Base-by-base conservation (phyloP, 192 early-diverging fungal genomes). In the Rhizophagus prolifer region DNA sequence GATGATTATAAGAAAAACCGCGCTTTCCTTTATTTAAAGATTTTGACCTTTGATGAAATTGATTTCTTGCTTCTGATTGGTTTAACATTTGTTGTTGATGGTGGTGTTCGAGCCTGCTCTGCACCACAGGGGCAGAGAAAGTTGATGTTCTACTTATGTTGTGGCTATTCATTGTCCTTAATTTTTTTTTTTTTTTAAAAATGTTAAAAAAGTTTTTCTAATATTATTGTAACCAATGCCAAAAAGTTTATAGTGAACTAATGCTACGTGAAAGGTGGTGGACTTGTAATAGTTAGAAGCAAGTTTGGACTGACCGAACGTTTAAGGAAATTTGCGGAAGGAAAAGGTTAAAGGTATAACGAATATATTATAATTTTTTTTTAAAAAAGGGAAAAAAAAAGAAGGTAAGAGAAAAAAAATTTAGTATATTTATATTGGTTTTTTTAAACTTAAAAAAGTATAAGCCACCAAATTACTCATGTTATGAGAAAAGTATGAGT, bases 31-130 rank as follows among this genome's bases (percentile, higher is more conserved):
- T 71, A 58, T 36, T 59, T 59, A 72, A 25, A 14, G 71, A 59
- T n/a, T 72, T 72, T 72, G 71, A 72, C 54, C 71, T 19, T 31
- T 72, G 54, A 60, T 58, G 46, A 47, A 6, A 16, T 13, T 58
- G 69, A 26, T 23, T 58, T 72, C 46, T 59, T 60, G 47, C 19
- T 47, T 65, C 47, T 7, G 28, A 2, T 19, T 63, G 65, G 41
- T 62, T 74, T 62, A 58, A 34, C 10, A 44, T 12, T 64, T 75
- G 74, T 75, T 65, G 74, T 7, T 26, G 19, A n/a, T 75, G 74
- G 74, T 75, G 74, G 74, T 75, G 74, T 75, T 75, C 74, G 74
- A 75, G 74, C 74, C 74, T 75, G 74, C 74, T 75, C 74, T 75
- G 74, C 10, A 75, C 74, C 74, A 75, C 74, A 26, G 74, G 74